Evolutionary conservation across 257 asterid species (phyloP).

Genomic region (Leptodermis oblonga): DNA sequence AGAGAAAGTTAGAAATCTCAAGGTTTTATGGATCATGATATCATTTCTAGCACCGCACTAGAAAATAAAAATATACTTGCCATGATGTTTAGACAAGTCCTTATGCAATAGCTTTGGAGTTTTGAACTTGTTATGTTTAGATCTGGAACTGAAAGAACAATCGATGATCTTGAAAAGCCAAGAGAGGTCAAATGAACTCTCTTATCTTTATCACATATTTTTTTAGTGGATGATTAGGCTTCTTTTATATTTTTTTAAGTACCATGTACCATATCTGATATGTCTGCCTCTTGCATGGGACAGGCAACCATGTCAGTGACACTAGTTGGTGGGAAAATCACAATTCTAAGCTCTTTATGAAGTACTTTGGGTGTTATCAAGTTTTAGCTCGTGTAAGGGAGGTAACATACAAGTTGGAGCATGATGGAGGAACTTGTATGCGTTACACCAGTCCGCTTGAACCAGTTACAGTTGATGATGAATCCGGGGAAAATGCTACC

Average conservation of each 20-base stretch:
- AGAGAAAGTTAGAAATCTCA: constrained; percentile 63
- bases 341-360: too few relatives aligned
- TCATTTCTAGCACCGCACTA: constrained; percentile 41
- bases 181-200: constrained; percentile 57
- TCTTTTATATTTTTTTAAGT: constrained; percentile 25
- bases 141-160: constrained; percentile 65
- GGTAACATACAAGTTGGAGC: too few relatives aligned
- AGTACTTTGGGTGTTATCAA: too few relatives aligned
- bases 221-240: constrained; percentile 4
- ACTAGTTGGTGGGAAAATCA: too few relatives aligned
- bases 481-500: too few relatives aligned
- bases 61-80: constrained; percentile 76
- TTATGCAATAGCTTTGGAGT: constrained; percentile 65
- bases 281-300: constrained; percentile 26
- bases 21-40: constrained; percentile 44
- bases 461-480: too few relatives aligned
- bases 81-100: constrained; percentile 87
- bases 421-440: too few relatives aligned
- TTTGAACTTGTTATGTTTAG: constrained; percentile 59
- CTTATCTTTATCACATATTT: constrained; percentile 7
- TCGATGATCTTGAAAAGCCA: constrained; percentile 63
- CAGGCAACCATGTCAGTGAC: too few relatives aligned
- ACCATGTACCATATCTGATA: constrained; percentile 39
- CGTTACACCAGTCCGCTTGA: too few relatives aligned
- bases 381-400: too few relatives aligned